phyloP scores from a whole-genome alignment of 805 yeast genomes.

The Kodamaea hsintzibuensis region DNA sequence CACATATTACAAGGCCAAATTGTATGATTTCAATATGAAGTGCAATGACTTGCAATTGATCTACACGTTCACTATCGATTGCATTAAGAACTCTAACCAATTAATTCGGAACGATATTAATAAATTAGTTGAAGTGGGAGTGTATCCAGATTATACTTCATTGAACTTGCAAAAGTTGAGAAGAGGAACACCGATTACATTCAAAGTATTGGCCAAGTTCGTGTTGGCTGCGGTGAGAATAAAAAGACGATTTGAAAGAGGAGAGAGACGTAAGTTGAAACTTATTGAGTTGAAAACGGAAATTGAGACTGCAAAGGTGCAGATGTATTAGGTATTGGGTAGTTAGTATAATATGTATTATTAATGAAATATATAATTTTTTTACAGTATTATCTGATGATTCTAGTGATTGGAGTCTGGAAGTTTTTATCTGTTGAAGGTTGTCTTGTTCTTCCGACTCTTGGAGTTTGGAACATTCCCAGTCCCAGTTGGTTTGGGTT shows the following conservation, averaged over 20 bases:
- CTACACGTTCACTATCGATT: slow-evolving; percentile 32
- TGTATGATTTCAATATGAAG: slow-evolving; percentile 42
- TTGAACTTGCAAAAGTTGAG: slow-evolving; percentile 14
- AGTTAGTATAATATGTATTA: background rate
- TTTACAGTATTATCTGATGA: slow-evolving; percentile 23
- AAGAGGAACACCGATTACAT: slow-evolving; percentile 23
- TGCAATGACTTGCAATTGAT: slow-evolving; percentile 36
- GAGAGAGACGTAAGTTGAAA: slow-evolving; percentile 26
- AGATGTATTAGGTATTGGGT: slow-evolving; percentile 1
- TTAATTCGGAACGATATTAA: slow-evolving; percentile 27
- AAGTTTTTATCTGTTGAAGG: slow-evolving; percentile 38
- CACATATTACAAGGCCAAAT: slow-evolving; percentile 47
- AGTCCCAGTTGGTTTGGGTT: slow-evolving; percentile 1
- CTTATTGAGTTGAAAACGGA: slow-evolving; percentile 31
- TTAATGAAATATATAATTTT: background rate
- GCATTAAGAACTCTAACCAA: slow-evolving; percentile 29
- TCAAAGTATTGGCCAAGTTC: slow-evolving; percentile 36
- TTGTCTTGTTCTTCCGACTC: slow-evolving; percentile 39
- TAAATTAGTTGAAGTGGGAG: slow-evolving; percentile 30
- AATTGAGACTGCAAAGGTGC: slow-evolving; percentile 28
- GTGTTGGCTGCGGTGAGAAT: slow-evolving; percentile 39
- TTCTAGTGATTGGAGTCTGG: slow-evolving; percentile 44
- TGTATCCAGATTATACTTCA: slow-evolving; percentile 32
- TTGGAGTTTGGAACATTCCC: slow-evolving; percentile 37
- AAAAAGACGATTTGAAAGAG: slow-evolving; percentile 28